Evolutionary conservation across 257 asterid genomes (phyloP).

Genomic region (Solanum lycopersicoides): DNA sequence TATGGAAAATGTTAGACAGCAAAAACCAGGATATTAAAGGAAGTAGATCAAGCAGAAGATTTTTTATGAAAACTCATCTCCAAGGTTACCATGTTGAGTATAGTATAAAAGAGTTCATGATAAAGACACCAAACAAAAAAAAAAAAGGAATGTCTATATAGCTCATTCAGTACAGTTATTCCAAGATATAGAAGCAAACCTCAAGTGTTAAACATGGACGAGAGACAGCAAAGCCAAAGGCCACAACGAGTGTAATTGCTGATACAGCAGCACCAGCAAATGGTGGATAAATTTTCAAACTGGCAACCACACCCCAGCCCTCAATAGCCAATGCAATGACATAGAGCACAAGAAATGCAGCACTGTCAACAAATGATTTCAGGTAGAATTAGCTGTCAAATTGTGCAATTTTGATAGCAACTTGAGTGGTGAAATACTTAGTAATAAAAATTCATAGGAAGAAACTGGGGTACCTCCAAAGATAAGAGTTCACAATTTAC

Average conservation of each 20-base stretch:
- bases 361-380: constrained; percentile 32
- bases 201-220: constrained; percentile 95
- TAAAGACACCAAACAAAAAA: neutral
- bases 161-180: neutral
- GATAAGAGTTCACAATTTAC: neutral
- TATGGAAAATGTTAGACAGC: constrained; percentile 1
- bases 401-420: neutral
- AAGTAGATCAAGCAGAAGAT: neutral
- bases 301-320: constrained; percentile 99
- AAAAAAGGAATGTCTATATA: neutral
- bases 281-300: constrained; percentile 94
- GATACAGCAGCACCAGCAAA: constrained; percentile 99
- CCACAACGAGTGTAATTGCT: constrained; percentile 91
- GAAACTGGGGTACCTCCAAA: neutral
- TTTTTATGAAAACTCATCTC: neutral
- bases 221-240: constrained; percentile 98
- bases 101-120: neutral
- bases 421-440: neutral
- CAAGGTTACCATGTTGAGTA: constrained; percentile 3
- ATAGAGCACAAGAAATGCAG: constrained; percentile 94
- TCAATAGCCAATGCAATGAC: constrained; percentile 93
- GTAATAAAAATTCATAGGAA: neutral
- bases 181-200: constrained; percentile 38
- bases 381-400: neutral
- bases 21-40: neutral